Percentiles rank a stretch among this genome's conserved stretches.
These are phyloP conservation scores for Zymoseptoria crescenta DNA, from an alignment of 2,329 filamentous ascomycete species.

Conservation along the genomic window DNA sequence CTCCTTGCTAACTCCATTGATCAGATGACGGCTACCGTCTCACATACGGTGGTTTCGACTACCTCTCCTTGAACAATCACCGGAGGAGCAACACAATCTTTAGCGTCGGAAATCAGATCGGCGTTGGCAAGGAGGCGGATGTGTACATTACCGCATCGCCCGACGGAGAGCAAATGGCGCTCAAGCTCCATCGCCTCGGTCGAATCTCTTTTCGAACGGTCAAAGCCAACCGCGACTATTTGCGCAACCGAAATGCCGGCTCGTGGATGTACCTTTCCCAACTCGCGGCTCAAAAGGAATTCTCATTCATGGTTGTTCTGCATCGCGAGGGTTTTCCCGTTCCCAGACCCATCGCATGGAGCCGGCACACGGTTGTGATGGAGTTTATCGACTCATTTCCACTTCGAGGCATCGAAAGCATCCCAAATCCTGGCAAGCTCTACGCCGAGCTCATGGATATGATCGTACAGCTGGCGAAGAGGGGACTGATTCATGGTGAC, in stretches of 20 bases:
- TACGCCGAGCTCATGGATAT: slow-evolving; percentile 88
- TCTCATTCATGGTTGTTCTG: slow-evolving; percentile 85
- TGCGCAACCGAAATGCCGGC: slow-evolving; percentile 68
- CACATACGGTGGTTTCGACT: slow-evolving; percentile 94
- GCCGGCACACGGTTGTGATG: slow-evolving; percentile 95
- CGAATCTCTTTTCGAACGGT: slow-evolving; percentile 96
- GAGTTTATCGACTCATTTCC: slow-evolving; percentile 86
- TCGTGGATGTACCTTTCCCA: slow-evolving; percentile 98
- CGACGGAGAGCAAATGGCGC: slow-evolving; percentile 65
- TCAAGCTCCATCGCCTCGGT: slow-evolving; percentile 94
- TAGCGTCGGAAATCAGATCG: slow-evolving; percentile 88
- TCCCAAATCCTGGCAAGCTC: slow-evolving; percentile 74
- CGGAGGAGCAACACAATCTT: slow-evolving; percentile 73
- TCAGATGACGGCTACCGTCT: slow-evolving; percentile 86
- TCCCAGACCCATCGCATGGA: slow-evolving; percentile 79
- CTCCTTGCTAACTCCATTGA: not conserved
- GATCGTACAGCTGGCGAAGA: slow-evolving; percentile 72
- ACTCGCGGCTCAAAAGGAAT: slow-evolving; percentile 88
- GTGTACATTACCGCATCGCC: slow-evolving; percentile 88
- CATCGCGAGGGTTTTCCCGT: slow-evolving; percentile 80
- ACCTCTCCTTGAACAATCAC: slow-evolving; percentile 88
- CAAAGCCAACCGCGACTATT: slow-evolving; percentile 91
- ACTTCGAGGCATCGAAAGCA: slow-evolving; percentile 74
- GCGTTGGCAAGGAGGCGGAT: slow-evolving; percentile 95
- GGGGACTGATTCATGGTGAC: slow-evolving; percentile 92